Evolutionary conservation across 164 flowering plant genomes (phyloP).

Genomic region (Echeveria elegans): DNA sequence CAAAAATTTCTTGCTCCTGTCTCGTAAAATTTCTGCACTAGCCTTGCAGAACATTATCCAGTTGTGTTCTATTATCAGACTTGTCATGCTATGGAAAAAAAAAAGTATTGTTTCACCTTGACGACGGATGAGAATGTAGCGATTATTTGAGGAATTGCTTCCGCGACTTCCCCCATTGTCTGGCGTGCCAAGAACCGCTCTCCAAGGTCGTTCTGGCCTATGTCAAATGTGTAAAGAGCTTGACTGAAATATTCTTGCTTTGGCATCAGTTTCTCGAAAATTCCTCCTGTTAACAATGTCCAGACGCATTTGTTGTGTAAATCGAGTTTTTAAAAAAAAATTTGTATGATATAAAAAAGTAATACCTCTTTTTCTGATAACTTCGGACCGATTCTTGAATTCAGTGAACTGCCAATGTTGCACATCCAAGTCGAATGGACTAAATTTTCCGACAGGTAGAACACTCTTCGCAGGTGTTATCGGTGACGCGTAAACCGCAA

Average conservation of each 20-base stretch:
- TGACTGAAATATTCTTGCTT: conserved; percentile 8
- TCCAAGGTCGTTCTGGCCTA: conserved; percentile 11
- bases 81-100: too few relatives aligned
- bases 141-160: conserved; percentile 8
- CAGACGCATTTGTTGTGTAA: neutral
- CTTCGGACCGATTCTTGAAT: conserved; percentile 1
- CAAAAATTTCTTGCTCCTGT: conserved; percentile 35
- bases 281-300: conserved; percentile 7
- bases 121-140: conserved; percentile 6
- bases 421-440: conserved; percentile 6
- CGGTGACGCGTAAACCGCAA: neutral
- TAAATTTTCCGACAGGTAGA: neutral
- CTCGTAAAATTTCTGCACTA: conserved; percentile 20
- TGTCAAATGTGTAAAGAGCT: conserved; percentile 10
- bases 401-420: conserved; percentile 7
- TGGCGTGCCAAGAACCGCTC: conserved; percentile 5
- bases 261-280: conserved; percentile 15
- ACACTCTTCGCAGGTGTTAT: neutral
- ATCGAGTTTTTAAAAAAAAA: neutral
- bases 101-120: conserved; percentile 16
- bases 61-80: too few relatives aligned
- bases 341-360: neutral
- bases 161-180: conserved; percentile 3
- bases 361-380: neutral
- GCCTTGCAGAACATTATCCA: too few relatives aligned